Percentiles rank a stretch among this genome's conserved stretches.
phyloP scores from a whole-genome alignment of 2,329 filamentous ascomycete species.

The Venturia effusa region DNA sequence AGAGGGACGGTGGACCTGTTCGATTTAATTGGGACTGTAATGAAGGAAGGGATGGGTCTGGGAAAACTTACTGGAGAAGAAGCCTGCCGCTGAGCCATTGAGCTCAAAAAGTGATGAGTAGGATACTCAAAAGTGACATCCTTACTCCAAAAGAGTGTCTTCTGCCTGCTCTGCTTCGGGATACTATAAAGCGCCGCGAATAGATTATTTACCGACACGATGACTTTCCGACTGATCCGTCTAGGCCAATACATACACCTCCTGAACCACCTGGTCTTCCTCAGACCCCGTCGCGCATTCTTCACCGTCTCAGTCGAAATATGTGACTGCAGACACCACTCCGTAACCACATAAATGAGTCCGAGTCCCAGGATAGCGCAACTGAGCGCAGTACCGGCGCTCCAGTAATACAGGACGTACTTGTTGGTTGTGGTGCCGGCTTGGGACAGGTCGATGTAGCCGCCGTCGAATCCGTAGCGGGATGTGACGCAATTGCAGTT shows the following conservation, averaged over 20 bases:
- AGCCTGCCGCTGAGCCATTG: neutral
- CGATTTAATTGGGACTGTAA: neutral
- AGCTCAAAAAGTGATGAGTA: neutral
- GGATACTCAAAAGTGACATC: neutral
- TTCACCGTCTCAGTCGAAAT: constrained; percentile 8
- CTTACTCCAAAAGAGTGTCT: constrained; percentile 7
- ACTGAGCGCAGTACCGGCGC: constrained; percentile 4
- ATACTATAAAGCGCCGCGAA: neutral
- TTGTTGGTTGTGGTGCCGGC: neutral
- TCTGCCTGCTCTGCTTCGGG: neutral
- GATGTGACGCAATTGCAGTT: constrained; percentile 11
- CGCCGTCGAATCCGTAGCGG: constrained; percentile 7
- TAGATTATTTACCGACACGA: neutral
- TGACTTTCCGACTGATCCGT: neutral
- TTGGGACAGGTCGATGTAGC: constrained; percentile 10
- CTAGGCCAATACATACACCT: constrained; percentile 4
- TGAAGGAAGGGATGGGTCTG: neutral
- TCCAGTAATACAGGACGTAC: constrained; percentile 9
- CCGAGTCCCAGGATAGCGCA: constrained; percentile 10
- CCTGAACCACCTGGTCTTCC: constrained; percentile 7
- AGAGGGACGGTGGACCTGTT: neutral
- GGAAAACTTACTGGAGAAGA: neutral
- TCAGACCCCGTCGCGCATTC: constrained; percentile 8
- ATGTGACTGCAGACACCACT: constrained; percentile 13
- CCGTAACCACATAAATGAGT: constrained; percentile 9